Conservation (phyloP, 2,329 filamentous ascomycete species). For the Neonectria punicea region DNA sequence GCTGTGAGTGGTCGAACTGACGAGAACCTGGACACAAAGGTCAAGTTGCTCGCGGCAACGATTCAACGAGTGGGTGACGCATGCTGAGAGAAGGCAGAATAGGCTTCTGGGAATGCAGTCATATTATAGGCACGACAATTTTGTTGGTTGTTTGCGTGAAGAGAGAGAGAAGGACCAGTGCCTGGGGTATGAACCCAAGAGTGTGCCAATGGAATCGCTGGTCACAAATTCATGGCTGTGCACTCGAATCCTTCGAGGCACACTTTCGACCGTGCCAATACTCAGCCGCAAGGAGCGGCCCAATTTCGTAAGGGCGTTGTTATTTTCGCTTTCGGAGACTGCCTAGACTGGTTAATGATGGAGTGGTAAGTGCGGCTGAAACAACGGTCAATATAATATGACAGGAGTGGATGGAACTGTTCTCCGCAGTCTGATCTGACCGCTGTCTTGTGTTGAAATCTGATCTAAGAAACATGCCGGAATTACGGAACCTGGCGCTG, state of each 20-base stretch:
- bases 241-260: neutral
- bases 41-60: neutral
- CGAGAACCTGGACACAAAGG: neutral
- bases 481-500: neutral
- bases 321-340: too few species aligned
- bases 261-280: neutral
- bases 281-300: neutral
- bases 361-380: neutral
- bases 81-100: too few species aligned
- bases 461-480: neutral
- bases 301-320: too few species aligned
- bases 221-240: neutral
- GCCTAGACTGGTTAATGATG: neutral
- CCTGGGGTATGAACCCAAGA: neutral
- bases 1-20: neutral
- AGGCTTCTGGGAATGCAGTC: neutral
- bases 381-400: neutral
- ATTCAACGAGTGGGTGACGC: neutral
- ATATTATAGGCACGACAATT: neutral
- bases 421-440: neutral
- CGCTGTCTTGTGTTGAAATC: neutral
- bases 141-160: neutral
- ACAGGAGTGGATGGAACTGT: neutral
- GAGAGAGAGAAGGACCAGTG: neutral
- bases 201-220: neutral